Evolutionary conservation across 805 yeast species (phyloP).

Genomic region (Candida suzukii): DNA sequence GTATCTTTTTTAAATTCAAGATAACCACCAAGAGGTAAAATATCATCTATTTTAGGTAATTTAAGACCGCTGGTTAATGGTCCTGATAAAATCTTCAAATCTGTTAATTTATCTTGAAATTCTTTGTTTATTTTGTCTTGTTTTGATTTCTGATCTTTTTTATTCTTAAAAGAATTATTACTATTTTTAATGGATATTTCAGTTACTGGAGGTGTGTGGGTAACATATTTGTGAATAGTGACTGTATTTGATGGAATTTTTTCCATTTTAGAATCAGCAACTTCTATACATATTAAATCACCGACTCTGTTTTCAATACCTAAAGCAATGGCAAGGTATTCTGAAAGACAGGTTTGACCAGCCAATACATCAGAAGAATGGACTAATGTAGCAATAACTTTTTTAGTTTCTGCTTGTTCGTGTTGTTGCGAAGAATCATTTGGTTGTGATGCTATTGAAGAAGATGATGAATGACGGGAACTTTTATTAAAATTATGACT

Average conservation of each 20-base stretch:
- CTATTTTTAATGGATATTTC: constrained; percentile 25
- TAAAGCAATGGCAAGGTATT: constrained; percentile 47
- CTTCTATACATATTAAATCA: constrained; percentile 42
- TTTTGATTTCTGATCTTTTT: constrained; percentile 15
- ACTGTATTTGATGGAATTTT: constrained; percentile 29
- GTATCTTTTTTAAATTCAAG: constrained; percentile 36
- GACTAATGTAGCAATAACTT: constrained; percentile 46
- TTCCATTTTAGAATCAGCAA: constrained; percentile 13
- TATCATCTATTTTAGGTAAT: constrained; percentile 38
- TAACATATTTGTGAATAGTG: constrained; percentile 48
- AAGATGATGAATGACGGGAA: constrained; percentile 1
- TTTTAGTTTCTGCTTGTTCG: constrained; percentile 27
- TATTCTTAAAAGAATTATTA: constrained; percentile 12
- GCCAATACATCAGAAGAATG: constrained; percentile 27
- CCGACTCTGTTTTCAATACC: constrained; percentile 47
- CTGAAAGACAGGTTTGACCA: constrained; percentile 45
- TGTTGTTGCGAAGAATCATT: background rate
- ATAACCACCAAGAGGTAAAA: constrained; percentile 54
- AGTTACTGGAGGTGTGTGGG: constrained; percentile 29
- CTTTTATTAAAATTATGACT: background rate
- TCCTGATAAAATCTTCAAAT: constrained; percentile 15
- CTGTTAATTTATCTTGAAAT: too few species aligned
- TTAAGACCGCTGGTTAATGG: constrained; percentile 45
- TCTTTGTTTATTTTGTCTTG: constrained; percentile 7
- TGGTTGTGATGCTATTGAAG: background rate